These are phyloP conservation scores for Funneliformis caledonium DNA, from an alignment of 371 early-diverging fungal genomes.

Conservation along the genomic window DNA sequence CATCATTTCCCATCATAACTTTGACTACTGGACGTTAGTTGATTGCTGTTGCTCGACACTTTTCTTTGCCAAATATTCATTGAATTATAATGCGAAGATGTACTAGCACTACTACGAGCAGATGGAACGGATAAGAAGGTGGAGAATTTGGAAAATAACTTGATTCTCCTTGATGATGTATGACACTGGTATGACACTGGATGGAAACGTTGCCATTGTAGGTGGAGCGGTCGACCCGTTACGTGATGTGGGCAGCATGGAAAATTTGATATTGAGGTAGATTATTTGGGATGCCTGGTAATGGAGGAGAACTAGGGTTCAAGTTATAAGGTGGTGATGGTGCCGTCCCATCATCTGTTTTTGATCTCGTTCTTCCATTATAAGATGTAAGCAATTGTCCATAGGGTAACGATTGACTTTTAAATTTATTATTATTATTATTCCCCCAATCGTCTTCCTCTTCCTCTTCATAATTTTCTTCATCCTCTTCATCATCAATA, in stretches of 20 bases:
- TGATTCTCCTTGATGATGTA: neutral
- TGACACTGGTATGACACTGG: neutral
- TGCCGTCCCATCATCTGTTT: neutral
- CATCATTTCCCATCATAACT: constrained; percentile 34
- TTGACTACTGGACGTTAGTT: constrained; percentile 6
- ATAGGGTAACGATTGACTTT: constrained; percentile 40
- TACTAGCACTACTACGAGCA: constrained; percentile 26
- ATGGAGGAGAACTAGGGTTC: constrained; percentile 1
- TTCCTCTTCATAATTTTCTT: constrained; percentile 33
- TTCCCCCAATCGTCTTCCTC: constrained; percentile 3
- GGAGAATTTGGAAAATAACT: constrained; percentile 38
- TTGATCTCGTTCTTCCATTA: constrained; percentile 17
- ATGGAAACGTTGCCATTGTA: constrained; percentile 9
- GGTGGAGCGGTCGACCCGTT: constrained; percentile 41
- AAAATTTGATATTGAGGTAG: constrained; percentile 20
- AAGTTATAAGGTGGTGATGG: neutral
- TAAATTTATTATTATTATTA: neutral
- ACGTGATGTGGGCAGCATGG: constrained; percentile 39
- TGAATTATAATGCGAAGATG: constrained; percentile 6
- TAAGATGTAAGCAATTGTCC: constrained; percentile 30
- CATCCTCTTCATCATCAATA: constrained; percentile 30
- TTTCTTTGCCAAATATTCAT: constrained; percentile 20
- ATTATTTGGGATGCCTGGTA: neutral
- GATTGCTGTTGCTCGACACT: constrained; percentile 30
- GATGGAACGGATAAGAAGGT: constrained; percentile 46